Evolutionary conservation across 345 rosid species (phyloP).

Genomic region (Rhizophora apiculata): DNA sequence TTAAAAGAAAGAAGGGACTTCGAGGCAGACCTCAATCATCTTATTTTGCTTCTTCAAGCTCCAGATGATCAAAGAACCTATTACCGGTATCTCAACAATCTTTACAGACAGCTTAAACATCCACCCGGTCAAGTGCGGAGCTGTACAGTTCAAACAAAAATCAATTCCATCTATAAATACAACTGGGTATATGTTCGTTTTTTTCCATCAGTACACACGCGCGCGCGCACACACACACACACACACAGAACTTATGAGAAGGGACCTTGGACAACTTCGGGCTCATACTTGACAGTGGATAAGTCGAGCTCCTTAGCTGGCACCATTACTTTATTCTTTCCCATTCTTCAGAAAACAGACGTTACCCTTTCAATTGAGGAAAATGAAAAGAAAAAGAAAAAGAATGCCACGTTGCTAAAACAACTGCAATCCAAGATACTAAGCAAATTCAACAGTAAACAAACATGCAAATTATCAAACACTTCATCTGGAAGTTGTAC

Average conservation of each 20-base stretch:
- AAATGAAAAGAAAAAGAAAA: neutral
- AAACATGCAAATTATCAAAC: neutral
- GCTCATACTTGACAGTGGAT: conserved; percentile 49
- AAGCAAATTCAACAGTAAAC: neutral
- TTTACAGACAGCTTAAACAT: conserved; percentile 54
- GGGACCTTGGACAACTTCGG: conserved; percentile 48
- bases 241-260: neutral
- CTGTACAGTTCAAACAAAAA: conserved; percentile 33
- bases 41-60: conserved; percentile 55
- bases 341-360: conserved; percentile 32
- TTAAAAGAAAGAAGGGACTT: conserved; percentile 2
- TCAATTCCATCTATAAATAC: neutral
- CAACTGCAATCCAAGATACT: neutral
- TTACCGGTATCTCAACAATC: conserved; percentile 53
- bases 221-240: neutral
- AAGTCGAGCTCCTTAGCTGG: conserved; percentile 55
- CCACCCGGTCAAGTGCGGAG: conserved; percentile 74
- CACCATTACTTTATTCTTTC: conserved; percentile 51
- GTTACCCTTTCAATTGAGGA: neutral
- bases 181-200: no score
- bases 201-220: neutral
- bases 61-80: conserved; percentile 55
- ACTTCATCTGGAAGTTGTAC: neutral
- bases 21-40: conserved; percentile 49
- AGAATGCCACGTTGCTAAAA: neutral